A percentile compares a stretch with the other conserved stretches of the same genome.
phyloP scores from a whole-genome alignment of 2,329 filamentous ascomycete species.

The Xylaria hypoxylon region DNA sequence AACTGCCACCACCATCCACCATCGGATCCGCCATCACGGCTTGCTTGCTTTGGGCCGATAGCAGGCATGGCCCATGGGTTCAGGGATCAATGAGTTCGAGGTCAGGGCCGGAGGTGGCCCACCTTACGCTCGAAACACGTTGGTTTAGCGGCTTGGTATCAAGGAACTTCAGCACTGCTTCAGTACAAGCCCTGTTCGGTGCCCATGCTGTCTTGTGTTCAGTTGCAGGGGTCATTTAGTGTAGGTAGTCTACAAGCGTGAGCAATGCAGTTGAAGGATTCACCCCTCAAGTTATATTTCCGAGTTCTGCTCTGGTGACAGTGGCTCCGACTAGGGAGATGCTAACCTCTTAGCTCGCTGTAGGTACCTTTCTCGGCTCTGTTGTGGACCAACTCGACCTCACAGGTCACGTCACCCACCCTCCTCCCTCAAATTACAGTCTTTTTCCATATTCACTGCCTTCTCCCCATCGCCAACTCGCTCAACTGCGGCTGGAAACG shows the following conservation, averaged over 20 bases:
- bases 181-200: constrained; percentile 49
- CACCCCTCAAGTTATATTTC: constrained; percentile 62
- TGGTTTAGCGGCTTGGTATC: constrained; percentile 49
- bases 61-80: constrained; percentile 47
- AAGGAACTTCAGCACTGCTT: constrained; percentile 50
- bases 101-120: constrained; percentile 40
- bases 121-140: constrained; percentile 51
- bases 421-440: constrained; percentile 47
- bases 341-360: constrained; percentile 35
- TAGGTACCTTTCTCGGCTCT: constrained; percentile 38
- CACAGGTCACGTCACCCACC: constrained; percentile 43
- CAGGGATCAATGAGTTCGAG: constrained; percentile 45
- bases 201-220: constrained; percentile 49
- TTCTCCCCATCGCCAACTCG: constrained; percentile 43
- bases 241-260: constrained; percentile 38
- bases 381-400: constrained; percentile 44
- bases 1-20: constrained; percentile 36
- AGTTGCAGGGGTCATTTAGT: constrained; percentile 52
- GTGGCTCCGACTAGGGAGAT: constrained; percentile 54
- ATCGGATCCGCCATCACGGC: constrained; percentile 48
- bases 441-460: constrained; percentile 44
- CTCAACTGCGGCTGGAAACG: constrained; percentile 37
- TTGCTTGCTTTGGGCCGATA: constrained; percentile 42
- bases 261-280: constrained; percentile 50
- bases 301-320: constrained; percentile 61